phyloP scores from a whole-genome alignment of 805 yeast species.

The Lachancea sp. region DNA sequence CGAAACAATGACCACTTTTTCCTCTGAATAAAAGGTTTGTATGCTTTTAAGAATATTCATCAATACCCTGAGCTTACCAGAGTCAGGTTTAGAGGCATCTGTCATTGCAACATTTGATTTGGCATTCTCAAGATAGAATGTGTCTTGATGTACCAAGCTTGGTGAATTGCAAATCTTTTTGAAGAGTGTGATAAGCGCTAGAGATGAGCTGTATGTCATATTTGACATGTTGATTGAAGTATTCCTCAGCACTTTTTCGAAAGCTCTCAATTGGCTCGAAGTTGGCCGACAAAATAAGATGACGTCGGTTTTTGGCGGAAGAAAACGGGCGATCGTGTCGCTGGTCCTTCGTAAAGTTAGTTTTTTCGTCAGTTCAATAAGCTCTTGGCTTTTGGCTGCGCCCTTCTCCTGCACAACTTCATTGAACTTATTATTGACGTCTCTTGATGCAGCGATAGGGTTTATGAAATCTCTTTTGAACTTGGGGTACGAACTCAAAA shows the following conservation, averaged over 20 bases:
- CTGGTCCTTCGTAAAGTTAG: constrained; percentile 73
- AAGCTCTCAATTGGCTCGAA: constrained; percentile 47
- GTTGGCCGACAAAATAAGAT: constrained; percentile 78
- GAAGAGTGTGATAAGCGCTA: constrained; percentile 65
- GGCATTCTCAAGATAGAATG: constrained; percentile 14
- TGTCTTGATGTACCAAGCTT: constrained; percentile 47
- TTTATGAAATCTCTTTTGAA: constrained; percentile 57
- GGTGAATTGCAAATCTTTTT: constrained; percentile 86
- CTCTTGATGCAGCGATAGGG: constrained; percentile 72
- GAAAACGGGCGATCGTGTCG: constrained; percentile 45
- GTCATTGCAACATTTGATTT: constrained; percentile 8
- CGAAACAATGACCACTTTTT: constrained; percentile 80
- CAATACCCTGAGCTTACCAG: constrained; percentile 64
- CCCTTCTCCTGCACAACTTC: constrained; percentile 49
- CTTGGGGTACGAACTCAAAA: constrained; percentile 54
- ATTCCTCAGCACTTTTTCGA: constrained; percentile 40
- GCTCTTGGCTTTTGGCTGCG: constrained; percentile 51
- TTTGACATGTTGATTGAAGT: constrained; percentile 23
- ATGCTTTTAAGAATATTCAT: constrained; percentile 51
- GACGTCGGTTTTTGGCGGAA: constrained; percentile 71
- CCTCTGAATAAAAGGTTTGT: constrained; percentile 36
- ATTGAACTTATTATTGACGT: constrained; percentile 49
- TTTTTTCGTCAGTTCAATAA: constrained; percentile 54
- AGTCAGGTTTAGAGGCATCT: constrained; percentile 12
- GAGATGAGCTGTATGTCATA: constrained; percentile 37